Percentiles rank a stretch among this genome's conserved stretches.
Evolutionary conservation across 2,329 filamentous ascomycete genomes (phyloP).

Genomic region (Dothideomycetes sp.): DNA sequence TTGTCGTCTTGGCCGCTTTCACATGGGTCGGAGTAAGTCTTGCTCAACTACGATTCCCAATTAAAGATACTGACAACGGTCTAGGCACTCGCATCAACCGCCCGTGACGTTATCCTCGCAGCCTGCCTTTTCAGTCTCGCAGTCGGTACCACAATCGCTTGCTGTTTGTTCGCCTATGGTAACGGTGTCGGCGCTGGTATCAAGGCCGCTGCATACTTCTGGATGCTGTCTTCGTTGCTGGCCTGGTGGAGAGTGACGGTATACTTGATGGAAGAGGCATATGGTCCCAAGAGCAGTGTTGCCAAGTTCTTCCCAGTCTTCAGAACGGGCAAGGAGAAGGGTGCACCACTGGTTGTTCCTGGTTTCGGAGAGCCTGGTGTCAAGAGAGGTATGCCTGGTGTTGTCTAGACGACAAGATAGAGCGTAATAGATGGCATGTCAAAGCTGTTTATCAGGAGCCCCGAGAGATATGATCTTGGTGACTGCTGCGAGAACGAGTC

Average conservation of each 20-base stretch:
- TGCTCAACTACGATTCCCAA: not conserved
- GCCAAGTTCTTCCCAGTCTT: slow-evolving; percentile 20
- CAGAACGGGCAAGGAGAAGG: slow-evolving; percentile 17
- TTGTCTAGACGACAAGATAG: not conserved
- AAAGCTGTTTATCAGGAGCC: too few species aligned
- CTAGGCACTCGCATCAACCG: slow-evolving; percentile 14
- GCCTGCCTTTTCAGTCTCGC: slow-evolving; percentile 17
- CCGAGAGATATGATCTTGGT: too few species aligned
- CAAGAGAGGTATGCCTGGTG: slow-evolving; percentile 19
- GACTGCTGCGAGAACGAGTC: too few species aligned
- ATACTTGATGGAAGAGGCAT: slow-evolving; percentile 20
- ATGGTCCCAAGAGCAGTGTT: slow-evolving; percentile 14
- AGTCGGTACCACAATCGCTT: slow-evolving; percentile 18
- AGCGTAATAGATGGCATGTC: too few species aligned
- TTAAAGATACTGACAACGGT: not conserved
- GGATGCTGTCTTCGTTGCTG: slow-evolving; percentile 17
- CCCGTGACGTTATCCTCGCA: slow-evolving; percentile 17
- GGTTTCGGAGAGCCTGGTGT: slow-evolving; percentile 20
- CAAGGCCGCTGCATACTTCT: slow-evolving; percentile 21
- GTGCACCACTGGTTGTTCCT: slow-evolving; percentile 17
- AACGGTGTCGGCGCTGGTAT: slow-evolving; percentile 17
- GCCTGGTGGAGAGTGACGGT: slow-evolving; percentile 21
- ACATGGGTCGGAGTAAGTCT: slow-evolving; percentile 16
- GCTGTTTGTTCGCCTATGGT: slow-evolving; percentile 18
- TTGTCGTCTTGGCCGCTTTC: slow-evolving; percentile 18